Conservation (phyloP, 495 filamentous ascomycete genomes). For the Penicillium diatomitis region DNA sequence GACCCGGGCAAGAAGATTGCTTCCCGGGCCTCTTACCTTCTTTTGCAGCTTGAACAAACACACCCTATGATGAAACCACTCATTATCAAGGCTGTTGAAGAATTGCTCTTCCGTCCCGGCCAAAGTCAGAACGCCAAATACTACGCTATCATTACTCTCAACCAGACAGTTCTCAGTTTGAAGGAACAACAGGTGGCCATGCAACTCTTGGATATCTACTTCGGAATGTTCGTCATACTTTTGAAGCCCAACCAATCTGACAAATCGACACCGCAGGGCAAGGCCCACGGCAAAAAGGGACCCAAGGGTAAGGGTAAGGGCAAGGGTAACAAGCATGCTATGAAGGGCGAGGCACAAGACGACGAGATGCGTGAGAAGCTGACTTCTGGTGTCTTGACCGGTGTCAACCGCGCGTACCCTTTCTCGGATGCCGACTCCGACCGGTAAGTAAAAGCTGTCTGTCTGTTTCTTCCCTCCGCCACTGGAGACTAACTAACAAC, state of each 20-base stretch:
- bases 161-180: conserved; percentile 82
- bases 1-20: conserved; percentile 91
- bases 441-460: conserved; percentile 38
- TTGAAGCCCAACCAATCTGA: conserved; percentile 50
- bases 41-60: conserved; percentile 77
- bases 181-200: conserved; percentile 78
- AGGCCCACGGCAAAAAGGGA: conserved; percentile 17
- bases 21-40: conserved; percentile 80
- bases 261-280: conserved; percentile 14
- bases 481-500: conserved; percentile 13
- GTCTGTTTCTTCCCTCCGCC: too few relatives aligned
- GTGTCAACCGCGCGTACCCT: conserved; percentile 91
- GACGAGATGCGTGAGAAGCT: conserved; percentile 80
- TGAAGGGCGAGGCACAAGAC: conserved; percentile 40
- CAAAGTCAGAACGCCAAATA: conserved; percentile 86
- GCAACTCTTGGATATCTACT: conserved; percentile 80
- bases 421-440: conserved; percentile 75
- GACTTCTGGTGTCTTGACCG: conserved; percentile 79
- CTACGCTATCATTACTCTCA: conserved; percentile 91
- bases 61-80: conserved; percentile 91
- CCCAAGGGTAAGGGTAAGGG: conserved; percentile 19
- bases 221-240: conserved; percentile 68
- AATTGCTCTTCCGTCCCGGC: conserved; percentile 77
- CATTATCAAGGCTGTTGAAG: conserved; percentile 77
- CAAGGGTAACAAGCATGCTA: conserved; percentile 43